Conservation (phyloP, 371 early-diverging fungal species). For the Rhizopus stolonifer region DNA sequence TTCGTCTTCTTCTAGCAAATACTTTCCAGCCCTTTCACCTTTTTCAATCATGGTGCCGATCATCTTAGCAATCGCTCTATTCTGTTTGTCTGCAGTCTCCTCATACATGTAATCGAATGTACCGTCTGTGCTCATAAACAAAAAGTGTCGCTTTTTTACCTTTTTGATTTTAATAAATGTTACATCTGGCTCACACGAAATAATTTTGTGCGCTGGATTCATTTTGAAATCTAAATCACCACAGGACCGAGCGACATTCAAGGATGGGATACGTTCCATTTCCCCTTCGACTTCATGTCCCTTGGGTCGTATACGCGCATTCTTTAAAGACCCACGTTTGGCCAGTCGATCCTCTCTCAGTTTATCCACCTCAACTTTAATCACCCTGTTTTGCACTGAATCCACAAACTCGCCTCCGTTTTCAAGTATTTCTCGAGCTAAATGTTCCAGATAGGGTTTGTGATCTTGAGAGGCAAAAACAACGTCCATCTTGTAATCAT, state of each 20-base stretch:
- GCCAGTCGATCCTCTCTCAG: slow-evolving; percentile 50
- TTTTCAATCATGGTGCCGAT: slow-evolving; percentile 53
- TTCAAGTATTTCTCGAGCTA: slow-evolving; percentile 59
- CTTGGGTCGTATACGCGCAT: slow-evolving; percentile 61
- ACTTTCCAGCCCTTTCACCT: slow-evolving; percentile 43
- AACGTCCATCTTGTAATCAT: slow-evolving; percentile 56
- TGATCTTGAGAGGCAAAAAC: slow-evolving; percentile 69
- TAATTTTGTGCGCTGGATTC: slow-evolving; percentile 53
- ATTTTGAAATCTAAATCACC: slow-evolving; percentile 69
- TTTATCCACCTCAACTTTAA: slow-evolving; percentile 56
- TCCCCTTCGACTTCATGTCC: slow-evolving; percentile 10
- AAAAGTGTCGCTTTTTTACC: slow-evolving; percentile 39
- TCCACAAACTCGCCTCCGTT: slow-evolving; percentile 71
- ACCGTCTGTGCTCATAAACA: slow-evolving; percentile 53
- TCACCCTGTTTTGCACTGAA: slow-evolving; percentile 61
- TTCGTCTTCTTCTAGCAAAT: slow-evolving; percentile 41
- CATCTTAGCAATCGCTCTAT: slow-evolving; percentile 43
- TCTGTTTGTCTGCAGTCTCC: slow-evolving; percentile 49
- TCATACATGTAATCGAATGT: slow-evolving; percentile 56
- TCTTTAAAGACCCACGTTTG: slow-evolving; percentile 55
- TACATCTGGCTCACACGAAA: slow-evolving; percentile 62
- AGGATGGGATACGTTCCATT: slow-evolving; percentile 41
- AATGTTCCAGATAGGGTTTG: slow-evolving; percentile 62
- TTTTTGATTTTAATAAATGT: slow-evolving; percentile 52
- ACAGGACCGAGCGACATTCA: slow-evolving; percentile 64